Base-by-base conservation (phyloP, 2,329 filamentous ascomycete genomes). In the Stromatinia cepivora region DNA sequence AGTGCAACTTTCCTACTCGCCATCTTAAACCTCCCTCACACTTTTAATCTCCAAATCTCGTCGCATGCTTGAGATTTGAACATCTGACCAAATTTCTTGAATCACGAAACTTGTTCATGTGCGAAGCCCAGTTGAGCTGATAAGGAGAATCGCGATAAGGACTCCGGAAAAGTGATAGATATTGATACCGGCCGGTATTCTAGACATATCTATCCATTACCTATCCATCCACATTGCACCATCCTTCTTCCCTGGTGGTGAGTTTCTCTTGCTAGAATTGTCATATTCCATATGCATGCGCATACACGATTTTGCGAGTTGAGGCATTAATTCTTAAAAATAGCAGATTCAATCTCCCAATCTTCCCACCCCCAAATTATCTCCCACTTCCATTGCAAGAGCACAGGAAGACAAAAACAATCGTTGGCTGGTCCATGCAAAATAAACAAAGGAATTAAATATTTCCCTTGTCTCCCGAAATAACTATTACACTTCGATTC, bases 91-190 rank as follows among this genome's bases (percentile, higher is more conserved):
- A 28, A 11, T 25, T 34, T 20, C n/a, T 25, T n/a, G 45, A 50
- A 63, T 50, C 59, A 63, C 59, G 45, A 63, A 63, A 15, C 45
- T 20, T 50, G 59, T 63, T 50, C 59, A 63, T 63, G 59, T 63
- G 59, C 59, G 50, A 20, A 63, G 20, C 31, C 45, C 22, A 36
- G 4, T 62, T 62, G 11, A 50, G 59, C 58, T n/a, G 59, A 62
- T 62, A 62, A 62, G 59, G 28, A 50, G 25, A 34, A 50, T 36
- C n/a, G n/a, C 59, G 59, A 62, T 62, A 62, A 62, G 59, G 45
- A 50, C 42, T 31, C 4, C 17, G 28, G 42, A 46, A 62, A 48
- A 45, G 17, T 48, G 25, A 62, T 62, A 28, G 28, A 48, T 48
- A 25, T 57, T 39, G 15, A 56, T n/a, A 36, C 28, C 53, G 20